A percentile compares a stretch with the other conserved stretches of the same genome.
Conservation (phyloP, 2,329 filamentous ascomycete species). For the Dothidotthia symphoricarpi region DNA sequence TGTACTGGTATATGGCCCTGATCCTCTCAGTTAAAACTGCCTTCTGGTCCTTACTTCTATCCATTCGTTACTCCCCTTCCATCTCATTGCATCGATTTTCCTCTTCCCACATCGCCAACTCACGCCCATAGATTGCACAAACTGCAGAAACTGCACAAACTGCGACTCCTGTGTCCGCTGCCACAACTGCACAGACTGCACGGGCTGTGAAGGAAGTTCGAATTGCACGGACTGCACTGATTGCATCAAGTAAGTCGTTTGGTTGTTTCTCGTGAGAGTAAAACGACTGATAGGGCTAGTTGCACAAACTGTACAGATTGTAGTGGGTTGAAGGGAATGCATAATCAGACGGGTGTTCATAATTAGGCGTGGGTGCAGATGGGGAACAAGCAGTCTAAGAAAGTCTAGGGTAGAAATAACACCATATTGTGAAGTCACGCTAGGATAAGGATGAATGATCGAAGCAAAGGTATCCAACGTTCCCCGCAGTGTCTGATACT, state of each 20-base stretch:
- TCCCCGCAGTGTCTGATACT: too few species aligned
- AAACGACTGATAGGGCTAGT: too few species aligned
- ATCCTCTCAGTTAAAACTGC: too few species aligned
- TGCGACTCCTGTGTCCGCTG: slow-evolving; percentile 1
- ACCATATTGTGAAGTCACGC: too few species aligned
- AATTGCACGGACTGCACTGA: slow-evolving; percentile 1
- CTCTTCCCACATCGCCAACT: background rate
- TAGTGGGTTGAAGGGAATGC: slow-evolving; percentile 5
- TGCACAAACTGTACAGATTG: slow-evolving; percentile 8
- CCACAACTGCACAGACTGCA: slow-evolving; percentile 1
- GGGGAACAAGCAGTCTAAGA: too few species aligned
- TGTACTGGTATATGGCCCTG: too few species aligned
- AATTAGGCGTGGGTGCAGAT: background rate
- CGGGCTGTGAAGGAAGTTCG: slow-evolving; percentile 1
- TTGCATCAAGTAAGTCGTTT: background rate
- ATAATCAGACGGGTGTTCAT: slow-evolving; percentile 8
- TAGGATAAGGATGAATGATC: too few species aligned
- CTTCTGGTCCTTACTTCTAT: too few species aligned
- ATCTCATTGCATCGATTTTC: background rate
- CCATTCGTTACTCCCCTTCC: background rate
- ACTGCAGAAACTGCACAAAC: background rate
- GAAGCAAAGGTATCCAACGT: too few species aligned
- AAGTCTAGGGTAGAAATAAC: too few species aligned
- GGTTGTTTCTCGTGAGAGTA: too few species aligned
- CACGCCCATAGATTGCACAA: background rate